A percentile compares a stretch with the other conserved stretches of the same genome.
phyloP scores from a whole-genome alignment of 805 yeast genomes.

The Candida tibetensis region DNA sequence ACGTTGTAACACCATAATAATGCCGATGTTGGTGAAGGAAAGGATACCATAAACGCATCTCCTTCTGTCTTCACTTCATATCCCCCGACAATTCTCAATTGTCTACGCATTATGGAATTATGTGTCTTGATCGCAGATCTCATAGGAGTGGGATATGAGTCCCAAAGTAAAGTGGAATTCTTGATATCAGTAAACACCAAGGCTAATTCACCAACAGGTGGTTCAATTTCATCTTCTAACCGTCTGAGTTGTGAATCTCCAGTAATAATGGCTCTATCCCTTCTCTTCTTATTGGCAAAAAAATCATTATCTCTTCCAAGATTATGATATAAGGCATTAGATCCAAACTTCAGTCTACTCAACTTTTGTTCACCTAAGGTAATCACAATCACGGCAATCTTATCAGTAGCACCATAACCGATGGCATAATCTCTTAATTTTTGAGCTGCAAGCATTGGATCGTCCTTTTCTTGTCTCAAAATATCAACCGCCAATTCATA shows the following conservation, averaged over 20 bases:
- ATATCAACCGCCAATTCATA: conserved; percentile 89
- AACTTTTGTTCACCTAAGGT: conserved; percentile 56
- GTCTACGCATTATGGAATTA: conserved; percentile 91
- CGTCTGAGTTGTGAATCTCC: conserved; percentile 81
- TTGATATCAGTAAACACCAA: conserved; percentile 97
- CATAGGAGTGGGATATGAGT: conserved; percentile 89
- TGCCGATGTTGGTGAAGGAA: conserved; percentile 89
- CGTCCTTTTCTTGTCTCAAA: conserved; percentile 73
- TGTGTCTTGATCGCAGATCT: conserved; percentile 94
- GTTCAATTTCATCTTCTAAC: conserved; percentile 84
- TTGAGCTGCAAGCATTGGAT: conserved; percentile 90
- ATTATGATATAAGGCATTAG: conserved; percentile 34
- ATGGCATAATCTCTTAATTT: conserved; percentile 91
- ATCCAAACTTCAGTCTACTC: conserved; percentile 24
- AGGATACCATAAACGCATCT: conserved; percentile 97
- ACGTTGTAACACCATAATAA: conserved; percentile 92
- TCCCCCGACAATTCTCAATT: conserved; percentile 88
- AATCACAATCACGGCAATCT: conserved; percentile 76
- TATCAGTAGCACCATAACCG: conserved; percentile 82
- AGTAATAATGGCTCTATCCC: conserved; percentile 46
- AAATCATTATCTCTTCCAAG: conserved; percentile 36
- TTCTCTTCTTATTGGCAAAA: conserved; percentile 35
- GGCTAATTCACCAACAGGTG: conserved; percentile 92
- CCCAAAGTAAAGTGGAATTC: conserved; percentile 93
- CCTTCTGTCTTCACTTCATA: conserved; percentile 99